phyloP scores from a whole-genome alignment of 305 asterid species.

The Ilex paraguariensis region DNA sequence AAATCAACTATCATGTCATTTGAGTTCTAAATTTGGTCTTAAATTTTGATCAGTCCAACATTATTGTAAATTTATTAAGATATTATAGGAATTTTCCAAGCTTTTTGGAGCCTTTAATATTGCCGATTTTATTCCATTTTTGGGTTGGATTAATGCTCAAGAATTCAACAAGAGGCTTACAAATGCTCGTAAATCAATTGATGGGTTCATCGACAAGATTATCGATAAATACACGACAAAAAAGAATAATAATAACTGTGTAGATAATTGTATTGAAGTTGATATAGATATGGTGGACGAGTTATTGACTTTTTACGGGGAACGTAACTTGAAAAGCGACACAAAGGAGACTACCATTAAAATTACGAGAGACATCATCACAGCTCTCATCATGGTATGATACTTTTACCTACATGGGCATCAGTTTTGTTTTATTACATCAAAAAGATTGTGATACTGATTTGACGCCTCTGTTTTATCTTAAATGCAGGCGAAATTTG shows the following conservation, averaged over 20 bases:
- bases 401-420: no score
- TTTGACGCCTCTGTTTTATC: no score
- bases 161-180: background rate
- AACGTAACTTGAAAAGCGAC: background rate
- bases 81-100: background rate
- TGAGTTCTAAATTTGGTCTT: no score
- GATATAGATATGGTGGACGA: constrained; percentile 4
- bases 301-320: background rate
- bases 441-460: no score
- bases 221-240: background rate
- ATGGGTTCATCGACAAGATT: constrained; percentile 2
- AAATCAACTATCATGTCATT: no score
- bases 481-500: no score
- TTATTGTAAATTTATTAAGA: background rate
- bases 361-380: background rate
- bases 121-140: background rate
- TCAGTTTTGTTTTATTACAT: no score
- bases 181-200: background rate
- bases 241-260: background rate
- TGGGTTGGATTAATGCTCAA: background rate
- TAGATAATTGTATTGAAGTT: background rate
- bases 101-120: constrained; percentile 3
- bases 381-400: background rate
- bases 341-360: no score
- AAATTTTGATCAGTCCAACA: no score